These are phyloP conservation scores for Candida gorgasii DNA, from an alignment of 805 yeast genomes.

Conservation along the genomic window DNA sequence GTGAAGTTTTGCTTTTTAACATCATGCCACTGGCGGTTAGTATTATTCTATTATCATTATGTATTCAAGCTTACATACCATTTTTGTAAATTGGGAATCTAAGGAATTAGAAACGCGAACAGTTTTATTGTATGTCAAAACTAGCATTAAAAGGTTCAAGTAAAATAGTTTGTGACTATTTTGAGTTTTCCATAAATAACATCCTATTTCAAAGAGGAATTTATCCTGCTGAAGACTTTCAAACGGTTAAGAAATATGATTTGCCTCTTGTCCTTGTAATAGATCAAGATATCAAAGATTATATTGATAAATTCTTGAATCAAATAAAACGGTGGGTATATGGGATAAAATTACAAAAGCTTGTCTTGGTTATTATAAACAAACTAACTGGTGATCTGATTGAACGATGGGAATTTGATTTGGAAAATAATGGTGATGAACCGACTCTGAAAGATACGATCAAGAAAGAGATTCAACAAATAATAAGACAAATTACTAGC, in stretches of 20 bases:
- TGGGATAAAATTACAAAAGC: conserved; percentile 62
- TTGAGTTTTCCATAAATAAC: conserved; percentile 76
- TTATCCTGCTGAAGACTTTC: conserved; percentile 85
- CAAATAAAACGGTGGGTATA: conserved; percentile 75
- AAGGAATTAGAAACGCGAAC: conserved; percentile 5
- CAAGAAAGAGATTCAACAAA: conserved; percentile 77
- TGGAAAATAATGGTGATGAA: conserved; percentile 37
- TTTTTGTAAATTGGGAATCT: not conserved
- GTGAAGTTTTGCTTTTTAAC: conserved; percentile 60
- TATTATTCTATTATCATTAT: too few relatives aligned
- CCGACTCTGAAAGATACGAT: conserved; percentile 43
- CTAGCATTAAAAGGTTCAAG: conserved; percentile 77
- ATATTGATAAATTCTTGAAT: conserved; percentile 63
- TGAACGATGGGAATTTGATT: conserved; percentile 86
- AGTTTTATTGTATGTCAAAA: conserved; percentile 26
- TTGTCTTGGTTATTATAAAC: conserved; percentile 72
- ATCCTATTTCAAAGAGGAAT: conserved; percentile 88
- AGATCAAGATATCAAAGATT: conserved; percentile 74
- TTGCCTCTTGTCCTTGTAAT: conserved; percentile 67
- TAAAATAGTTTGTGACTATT: conserved; percentile 76
- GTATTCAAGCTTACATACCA: conserved; percentile 1
- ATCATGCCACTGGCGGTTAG: conserved; percentile 59
- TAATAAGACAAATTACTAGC: conserved; percentile 86
- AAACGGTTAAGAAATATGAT: conserved; percentile 75
- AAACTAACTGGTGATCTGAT: conserved; percentile 66